Evolutionary conservation across 2,329 filamentous ascomycete species (phyloP), one percentile per base, ranked within the genome.

Genomic region (Diplodia sapinea): DNA sequence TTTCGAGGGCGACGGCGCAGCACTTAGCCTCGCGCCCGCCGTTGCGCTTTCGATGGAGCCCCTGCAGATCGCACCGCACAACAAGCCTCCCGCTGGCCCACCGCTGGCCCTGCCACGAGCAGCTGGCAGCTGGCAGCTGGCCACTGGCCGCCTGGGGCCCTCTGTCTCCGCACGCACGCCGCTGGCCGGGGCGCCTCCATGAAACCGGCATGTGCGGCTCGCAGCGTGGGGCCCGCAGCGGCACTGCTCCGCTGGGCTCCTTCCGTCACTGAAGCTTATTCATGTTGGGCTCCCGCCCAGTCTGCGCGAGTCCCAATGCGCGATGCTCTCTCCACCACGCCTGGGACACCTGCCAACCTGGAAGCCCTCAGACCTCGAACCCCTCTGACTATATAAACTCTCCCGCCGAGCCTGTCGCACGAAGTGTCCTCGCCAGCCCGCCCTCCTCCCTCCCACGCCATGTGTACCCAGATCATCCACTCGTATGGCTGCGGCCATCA

Each of bases 391-490:
- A 36, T 66, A 57, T 57, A 66, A 59, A 38, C 43, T 23, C 36
- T 8, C 40, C 38, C 40, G 40, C 73, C 73, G 72, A 72, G 71
- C 72, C 69, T 65, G 47, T 50, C 65, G 54, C 49, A 55, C 31
- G 38, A 40, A 40, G 9, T 33, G 13, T 26, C n/a, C 17, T 50
- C 68, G 59, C n/a, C 61, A 29, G 55, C 29, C 50, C 26, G 12
- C 12, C 62, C 59, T 26, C 50, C 55, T 59, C 50, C 29, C 61
- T 68, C 64, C 67, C 71, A 49, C 36, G 54, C 64, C 72, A 83
- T 83, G 81, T 84, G 82, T 74, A 82, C 78, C 68, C 77, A 80
- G 72, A 77, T 83, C 70, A 77, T 81, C 70, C 82, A 83, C 75
- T 73, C 74, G 62, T 84, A 83, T 73, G 75, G 77, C 72, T 84